These are phyloP conservation scores for Venturia nashicola DNA, from an alignment of 2,329 filamentous ascomycete genomes.

Conservation along the genomic window DNA sequence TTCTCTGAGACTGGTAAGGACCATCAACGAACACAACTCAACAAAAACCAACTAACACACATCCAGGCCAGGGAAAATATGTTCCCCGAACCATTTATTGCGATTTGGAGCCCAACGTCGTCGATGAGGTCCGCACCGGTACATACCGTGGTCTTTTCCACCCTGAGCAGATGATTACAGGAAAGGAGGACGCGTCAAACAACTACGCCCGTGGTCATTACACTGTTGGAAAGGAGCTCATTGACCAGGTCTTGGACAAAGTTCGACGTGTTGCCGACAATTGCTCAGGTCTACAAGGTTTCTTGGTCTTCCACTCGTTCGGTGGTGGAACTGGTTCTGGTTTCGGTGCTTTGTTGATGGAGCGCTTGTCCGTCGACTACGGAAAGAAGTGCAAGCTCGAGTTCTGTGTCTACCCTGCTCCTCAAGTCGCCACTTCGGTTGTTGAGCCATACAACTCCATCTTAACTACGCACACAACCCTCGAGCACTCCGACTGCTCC, in stretches of 20 bases:
- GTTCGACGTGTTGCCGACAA: constrained; percentile 95
- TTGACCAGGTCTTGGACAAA: constrained; percentile 95
- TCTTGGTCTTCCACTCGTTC: constrained; percentile 99
- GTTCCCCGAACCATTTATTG: constrained; percentile 98
- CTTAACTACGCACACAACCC: constrained; percentile 94
- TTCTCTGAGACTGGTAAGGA: constrained; percentile 95
- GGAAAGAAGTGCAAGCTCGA: constrained; percentile 99
- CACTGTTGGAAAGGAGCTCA: constrained; percentile 98
- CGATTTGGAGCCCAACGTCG: constrained; percentile 98
- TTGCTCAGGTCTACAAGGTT: constrained; percentile 95
- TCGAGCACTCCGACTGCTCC: constrained; percentile 98
- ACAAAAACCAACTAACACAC: constrained; percentile 16
- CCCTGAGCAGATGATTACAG: constrained; percentile 98
- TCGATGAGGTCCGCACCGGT: constrained; percentile 98
- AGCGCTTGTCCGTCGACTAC: constrained; percentile 96
- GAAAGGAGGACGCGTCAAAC: constrained; percentile 99
- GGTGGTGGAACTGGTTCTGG: constrained; percentile 97
- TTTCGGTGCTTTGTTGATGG: constrained; percentile 96
- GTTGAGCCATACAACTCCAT: constrained; percentile 99
- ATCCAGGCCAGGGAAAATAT: constrained; percentile 88
- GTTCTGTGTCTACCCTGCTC: constrained; percentile 98
- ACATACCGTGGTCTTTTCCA: constrained; percentile 95
- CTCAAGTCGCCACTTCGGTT: constrained; percentile 91
- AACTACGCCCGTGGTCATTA: constrained; percentile 99
- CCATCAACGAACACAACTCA: constrained; percentile 11